phyloP scores from a whole-genome alignment of 1,284 basidiomycete genomes.

The Rhodofomes roseus region DNA sequence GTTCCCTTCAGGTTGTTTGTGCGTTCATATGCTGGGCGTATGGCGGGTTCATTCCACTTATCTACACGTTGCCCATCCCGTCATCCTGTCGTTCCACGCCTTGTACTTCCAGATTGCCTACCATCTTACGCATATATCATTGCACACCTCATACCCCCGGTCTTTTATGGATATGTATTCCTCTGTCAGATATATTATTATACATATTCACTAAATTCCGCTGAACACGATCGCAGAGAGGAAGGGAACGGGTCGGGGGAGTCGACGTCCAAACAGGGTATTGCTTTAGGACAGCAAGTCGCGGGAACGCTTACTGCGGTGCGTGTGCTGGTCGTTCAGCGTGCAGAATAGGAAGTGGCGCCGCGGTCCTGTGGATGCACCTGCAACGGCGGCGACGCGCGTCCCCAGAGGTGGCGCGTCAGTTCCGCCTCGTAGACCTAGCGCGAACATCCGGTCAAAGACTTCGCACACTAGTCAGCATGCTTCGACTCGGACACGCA shows the following conservation, averaged over 20 bases:
- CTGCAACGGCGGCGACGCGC: slow-evolving; percentile 60
- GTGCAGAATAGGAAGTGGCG: slow-evolving; percentile 80
- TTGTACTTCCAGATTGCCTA: neutral
- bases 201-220: slow-evolving; percentile 3
- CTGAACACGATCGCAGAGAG: neutral
- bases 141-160: slow-evolving; percentile 20
- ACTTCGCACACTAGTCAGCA: slow-evolving; percentile 41
- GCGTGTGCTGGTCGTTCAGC: slow-evolving; percentile 40
- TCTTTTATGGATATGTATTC: slow-evolving; percentile 23
- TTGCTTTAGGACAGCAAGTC: neutral
- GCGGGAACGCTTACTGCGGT: slow-evolving; percentile 14
- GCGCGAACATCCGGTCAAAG: slow-evolving; percentile 89
- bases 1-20: slow-evolving; percentile 1
- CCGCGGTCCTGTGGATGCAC: slow-evolving; percentile 61
- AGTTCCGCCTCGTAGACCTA: slow-evolving; percentile 70
- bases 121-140: slow-evolving; percentile 11
- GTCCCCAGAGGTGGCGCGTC: slow-evolving; percentile 58
- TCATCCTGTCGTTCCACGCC: neutral
- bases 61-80: neutral
- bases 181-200: slow-evolving; percentile 14
- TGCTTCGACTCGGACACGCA: slow-evolving; percentile 4
- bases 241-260: neutral
- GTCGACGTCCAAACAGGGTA: neutral
- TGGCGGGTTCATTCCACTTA: neutral
- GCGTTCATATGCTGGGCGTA: slow-evolving; percentile 5